A percentile compares a stretch with the other conserved stretches of the same genome.
Conservation (phyloP, 75 land plant species). For the Chamaecyparis obtusa region DNA sequence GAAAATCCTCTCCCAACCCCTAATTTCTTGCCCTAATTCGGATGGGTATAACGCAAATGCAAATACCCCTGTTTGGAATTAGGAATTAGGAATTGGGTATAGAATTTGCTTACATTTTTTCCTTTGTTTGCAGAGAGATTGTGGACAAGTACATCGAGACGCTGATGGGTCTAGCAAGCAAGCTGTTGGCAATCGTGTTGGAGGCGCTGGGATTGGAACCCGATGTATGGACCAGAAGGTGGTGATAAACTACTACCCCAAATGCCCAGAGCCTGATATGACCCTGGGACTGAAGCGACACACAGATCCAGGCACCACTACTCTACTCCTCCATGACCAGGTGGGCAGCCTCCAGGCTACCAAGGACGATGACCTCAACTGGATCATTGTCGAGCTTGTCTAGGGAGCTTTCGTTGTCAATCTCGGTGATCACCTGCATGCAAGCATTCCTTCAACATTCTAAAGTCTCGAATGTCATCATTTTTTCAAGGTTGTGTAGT, state of each 20-base stretch:
- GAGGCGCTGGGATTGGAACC: too few species aligned
- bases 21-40: not conserved
- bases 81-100: too few species aligned
- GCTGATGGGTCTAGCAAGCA: too few species aligned
- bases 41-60: not conserved
- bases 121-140: too few species aligned
- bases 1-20: not conserved
- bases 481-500: too few species aligned
- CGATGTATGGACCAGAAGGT: slow-evolving; percentile 69
- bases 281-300: slow-evolving; percentile 68
- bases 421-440: too few species aligned
- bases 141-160: too few species aligned
- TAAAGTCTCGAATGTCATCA: too few species aligned
- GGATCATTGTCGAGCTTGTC: slow-evolving; percentile 73
- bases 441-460: slow-evolving; percentile 19
- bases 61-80: too few species aligned
- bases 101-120: too few species aligned
- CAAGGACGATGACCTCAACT: slow-evolving; percentile 41
- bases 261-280: slow-evolving; percentile 66
- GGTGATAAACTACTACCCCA: slow-evolving; percentile 66
- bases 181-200: too few species aligned
- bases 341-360: slow-evolving; percentile 76
- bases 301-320: slow-evolving; percentile 68
- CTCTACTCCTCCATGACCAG: slow-evolving; percentile 60
- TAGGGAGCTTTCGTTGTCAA: slow-evolving; percentile 60